Evolutionary conservation across 1,284 basidiomycete species (phyloP).

Genomic region (Waitea zeae): DNA sequence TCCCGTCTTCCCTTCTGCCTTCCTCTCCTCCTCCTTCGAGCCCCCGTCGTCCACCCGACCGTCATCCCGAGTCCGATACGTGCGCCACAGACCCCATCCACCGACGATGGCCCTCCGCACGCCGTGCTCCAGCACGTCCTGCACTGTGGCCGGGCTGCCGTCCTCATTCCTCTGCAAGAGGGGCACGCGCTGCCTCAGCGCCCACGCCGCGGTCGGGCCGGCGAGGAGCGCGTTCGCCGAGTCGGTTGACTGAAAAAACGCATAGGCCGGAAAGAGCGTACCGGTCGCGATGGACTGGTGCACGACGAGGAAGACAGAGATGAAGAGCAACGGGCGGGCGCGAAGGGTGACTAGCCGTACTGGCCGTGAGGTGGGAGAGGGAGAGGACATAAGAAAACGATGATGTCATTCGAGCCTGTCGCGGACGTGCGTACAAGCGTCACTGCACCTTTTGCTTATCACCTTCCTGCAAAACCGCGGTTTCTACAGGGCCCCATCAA

Average conservation of each 20-base stretch:
- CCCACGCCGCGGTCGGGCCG: background rate
- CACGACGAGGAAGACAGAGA: background rate
- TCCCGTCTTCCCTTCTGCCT: background rate
- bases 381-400: too few species aligned
- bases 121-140: background rate
- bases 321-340: background rate
- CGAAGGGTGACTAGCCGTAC: background rate
- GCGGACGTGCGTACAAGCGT: too few species aligned
- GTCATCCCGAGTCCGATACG: background rate
- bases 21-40: background rate
- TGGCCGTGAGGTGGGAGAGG: background rate
- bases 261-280: background rate
- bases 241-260: background rate
- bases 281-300: background rate
- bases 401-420: too few species aligned
- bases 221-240: background rate
- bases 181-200: background rate
- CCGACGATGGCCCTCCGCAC: background rate
- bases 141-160: background rate
- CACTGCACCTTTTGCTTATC: too few species aligned
- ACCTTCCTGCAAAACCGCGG: too few species aligned
- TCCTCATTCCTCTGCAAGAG: too few species aligned
- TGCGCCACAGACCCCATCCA: background rate
- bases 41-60: background rate
- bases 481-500: too few species aligned